Base-by-base conservation (phyloP, 1,284 basidiomycete species). In the Ustilago trichophora region DNA sequence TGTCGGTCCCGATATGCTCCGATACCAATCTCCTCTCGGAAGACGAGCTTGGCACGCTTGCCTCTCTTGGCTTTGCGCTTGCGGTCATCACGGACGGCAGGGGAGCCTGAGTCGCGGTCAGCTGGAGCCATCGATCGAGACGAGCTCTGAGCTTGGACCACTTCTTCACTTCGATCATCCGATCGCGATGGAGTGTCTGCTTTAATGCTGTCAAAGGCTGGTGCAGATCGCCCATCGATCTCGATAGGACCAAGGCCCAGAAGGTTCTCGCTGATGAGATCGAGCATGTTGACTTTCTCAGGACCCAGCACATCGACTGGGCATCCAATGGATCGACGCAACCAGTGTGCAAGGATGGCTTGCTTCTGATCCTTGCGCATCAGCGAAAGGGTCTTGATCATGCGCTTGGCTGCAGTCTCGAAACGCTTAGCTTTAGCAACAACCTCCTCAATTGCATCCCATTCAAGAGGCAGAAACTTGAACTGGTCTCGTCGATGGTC, bases 31-130 rank as follows among this genome's bases (percentile, higher is more conserved):
- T 81, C 80, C 43, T 81, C 77, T 7, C 60, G 52, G 64, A 82
- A 81, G 21, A 75, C 63, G 22, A 82, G 65, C 57, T 79, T 79
- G 37, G 80, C 78, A 21, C 78, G 71, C 56, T 75, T 78, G 42
- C 77, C 71, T 44, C 76, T 67, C 67, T 72, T 69, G 3, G 65
- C 65, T 33, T 69, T 72, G 45, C 66, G 54, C 48, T 64, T 71
- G 42, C 56, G 38, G 29, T 72, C 64, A 27, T 63, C 68, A n/a
- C 46, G 58, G 3, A 52, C 36, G 11, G 54, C 55, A 2, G 59
- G 59, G 9, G 66, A 63, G 12, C 59, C 59, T 11, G 65, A 56
- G 16, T 52, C 58, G 25, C 52, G 44, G 21, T 56, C 63, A 25
- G 27, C 48, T 1, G 35, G 53, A 19, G 27, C 58, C 6, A 48